These are phyloP conservation scores for Suillus sp. DNA, from an alignment of 768 basidiomycete genomes.

Conservation along the genomic window DNA sequence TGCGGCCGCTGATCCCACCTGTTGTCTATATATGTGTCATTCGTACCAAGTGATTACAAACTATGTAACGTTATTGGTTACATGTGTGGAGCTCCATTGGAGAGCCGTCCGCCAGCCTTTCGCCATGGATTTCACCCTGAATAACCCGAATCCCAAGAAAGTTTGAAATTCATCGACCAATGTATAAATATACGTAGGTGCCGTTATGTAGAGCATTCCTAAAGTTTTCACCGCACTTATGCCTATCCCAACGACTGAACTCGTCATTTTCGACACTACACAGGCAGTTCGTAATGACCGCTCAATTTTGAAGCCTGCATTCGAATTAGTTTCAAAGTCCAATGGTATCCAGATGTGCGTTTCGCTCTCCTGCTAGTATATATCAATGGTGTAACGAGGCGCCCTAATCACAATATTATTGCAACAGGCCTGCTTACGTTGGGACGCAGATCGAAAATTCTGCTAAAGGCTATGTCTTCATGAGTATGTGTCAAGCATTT, in stretches of 20 bases:
- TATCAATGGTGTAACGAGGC: background rate
- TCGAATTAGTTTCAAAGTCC: slow-evolving; percentile 15
- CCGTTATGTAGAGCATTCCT: background rate
- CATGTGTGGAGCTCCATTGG: too few relatives aligned
- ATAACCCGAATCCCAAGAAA: background rate
- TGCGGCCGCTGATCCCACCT: background rate
- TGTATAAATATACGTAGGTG: background rate
- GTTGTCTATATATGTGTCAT: background rate
- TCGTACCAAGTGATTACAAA: background rate
- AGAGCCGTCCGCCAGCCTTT: background rate
- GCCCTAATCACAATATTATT: background rate
- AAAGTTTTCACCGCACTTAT: slow-evolving; percentile 6
- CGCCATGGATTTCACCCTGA: background rate
- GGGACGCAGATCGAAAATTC: slow-evolving; percentile 26
- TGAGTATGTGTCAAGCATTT: slow-evolving; percentile 19
- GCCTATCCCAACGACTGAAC: slow-evolving; percentile 25
- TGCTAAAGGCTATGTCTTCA: slow-evolving; percentile 18
- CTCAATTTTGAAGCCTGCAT: slow-evolving; percentile 7
- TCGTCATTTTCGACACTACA: slow-evolving; percentile 23
- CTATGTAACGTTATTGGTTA: too few relatives aligned
- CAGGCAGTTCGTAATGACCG: slow-evolving; percentile 15
- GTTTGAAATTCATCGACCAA: background rate
- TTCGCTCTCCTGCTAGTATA: background rate
- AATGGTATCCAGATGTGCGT: slow-evolving; percentile 21
- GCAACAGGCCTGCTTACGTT: slow-evolving; percentile 22